Base-by-base conservation (phyloP, 2,329 filamentous ascomycete genomes). In the Cryphonectria carpinicola region DNA sequence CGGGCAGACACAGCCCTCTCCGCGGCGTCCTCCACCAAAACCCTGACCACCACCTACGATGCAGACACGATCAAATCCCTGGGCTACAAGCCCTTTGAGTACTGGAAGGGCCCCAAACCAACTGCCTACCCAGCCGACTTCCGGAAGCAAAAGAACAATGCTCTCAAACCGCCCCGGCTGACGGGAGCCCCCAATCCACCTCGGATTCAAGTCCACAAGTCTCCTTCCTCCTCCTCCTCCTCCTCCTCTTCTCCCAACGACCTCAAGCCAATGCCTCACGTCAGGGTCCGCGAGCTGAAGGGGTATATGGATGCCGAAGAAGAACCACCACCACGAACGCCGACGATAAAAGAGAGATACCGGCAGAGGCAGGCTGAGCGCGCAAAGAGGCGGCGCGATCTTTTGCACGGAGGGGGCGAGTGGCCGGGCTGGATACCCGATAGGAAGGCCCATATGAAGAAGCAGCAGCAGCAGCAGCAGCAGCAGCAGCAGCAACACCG, bases 31-130 rank as follows among this genome's bases (percentile, higher is more conserved):
- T 8, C 41, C n/a, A 46, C 65, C 58, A 67, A 56, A 25, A 46
- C 56, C 37, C 49, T 25, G 37, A 10, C 10, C 37, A 67, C 70
- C 22, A 41, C 63, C 67, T 70, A 72, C 67, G 67, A 49, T 28
- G 52, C 70, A 61, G 70, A 65, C 66, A 66, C 25, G 11, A 54
- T 46, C 56, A 66, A 70, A 52, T 63, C 54, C 11, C 73, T 76
- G 46, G 75, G 75, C 35, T 76, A 76, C 63, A 74, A 68, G 28
- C 75, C 75, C 14, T 75, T 76, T 37, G 75, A 76, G 65, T 76
- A 76, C 70, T 76, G 75, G 75, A 74, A 75, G 66, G 75, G 74
- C 11, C 75, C 75, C 10, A 76, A 73, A 61, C 73, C 69, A 35
- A 69, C 75, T 14, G 56, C 39, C 25, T 64, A 61, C 54, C 66